phyloP scores from a whole-genome alignment of 192 early-diverging fungal genomes.

The Coemansia sp. region DNA sequence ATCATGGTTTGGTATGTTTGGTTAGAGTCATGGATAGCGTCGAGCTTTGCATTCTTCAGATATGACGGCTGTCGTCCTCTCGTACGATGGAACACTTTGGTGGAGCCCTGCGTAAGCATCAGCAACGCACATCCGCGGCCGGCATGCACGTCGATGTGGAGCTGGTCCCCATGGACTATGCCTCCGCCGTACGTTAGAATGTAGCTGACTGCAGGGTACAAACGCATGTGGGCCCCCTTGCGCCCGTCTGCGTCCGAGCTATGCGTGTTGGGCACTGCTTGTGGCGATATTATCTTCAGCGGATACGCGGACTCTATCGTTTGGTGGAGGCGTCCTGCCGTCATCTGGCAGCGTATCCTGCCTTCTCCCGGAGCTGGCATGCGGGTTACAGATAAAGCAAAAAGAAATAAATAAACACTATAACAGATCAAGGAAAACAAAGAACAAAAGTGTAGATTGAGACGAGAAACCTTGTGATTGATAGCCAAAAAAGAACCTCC shows the following conservation, averaged over 20 bases:
- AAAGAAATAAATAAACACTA: background rate
- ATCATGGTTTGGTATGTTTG: conserved; percentile 58
- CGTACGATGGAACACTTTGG: conserved; percentile 73
- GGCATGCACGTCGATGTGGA: conserved; percentile 60
- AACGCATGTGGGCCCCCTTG: background rate
- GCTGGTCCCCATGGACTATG: conserved; percentile 68
- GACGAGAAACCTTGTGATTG: no score
- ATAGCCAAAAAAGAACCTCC: background rate
- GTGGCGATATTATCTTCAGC: conserved; percentile 54
- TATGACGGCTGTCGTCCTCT: background rate
- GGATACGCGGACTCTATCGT: conserved; percentile 44
- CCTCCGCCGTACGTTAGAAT: conserved; percentile 81
- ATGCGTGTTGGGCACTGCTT: conserved; percentile 16
- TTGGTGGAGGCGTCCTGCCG: conserved; percentile 35
- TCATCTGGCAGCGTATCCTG: conserved; percentile 37
- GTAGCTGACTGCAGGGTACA: conserved; percentile 54
- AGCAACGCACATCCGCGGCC: conserved; percentile 59
- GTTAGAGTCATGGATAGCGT: background rate
- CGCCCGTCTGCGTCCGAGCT: conserved; percentile 2
- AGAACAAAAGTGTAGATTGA: background rate
- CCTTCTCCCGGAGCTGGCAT: conserved; percentile 45
- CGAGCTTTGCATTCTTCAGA: conserved; percentile 7
- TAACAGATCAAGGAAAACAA: background rate
- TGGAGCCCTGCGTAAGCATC: conserved; percentile 80
- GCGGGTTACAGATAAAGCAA: background rate